These are phyloP conservation scores for Trichoderma sp. DNA, from an alignment of 2,329 filamentous ascomycete species.

Conservation along the genomic window DNA sequence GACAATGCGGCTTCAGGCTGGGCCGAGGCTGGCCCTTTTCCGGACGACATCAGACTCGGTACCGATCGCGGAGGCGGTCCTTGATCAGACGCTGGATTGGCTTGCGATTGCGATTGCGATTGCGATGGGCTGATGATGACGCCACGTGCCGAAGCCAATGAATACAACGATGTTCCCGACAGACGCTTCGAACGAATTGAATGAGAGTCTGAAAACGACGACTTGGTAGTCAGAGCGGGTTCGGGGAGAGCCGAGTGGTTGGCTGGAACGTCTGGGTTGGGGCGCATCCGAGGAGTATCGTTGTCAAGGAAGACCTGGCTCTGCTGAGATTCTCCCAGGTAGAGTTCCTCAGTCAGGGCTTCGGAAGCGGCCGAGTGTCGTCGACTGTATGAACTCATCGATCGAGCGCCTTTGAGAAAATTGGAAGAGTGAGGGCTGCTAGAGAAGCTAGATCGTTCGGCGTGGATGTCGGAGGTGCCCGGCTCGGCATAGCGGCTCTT, in stretches of 20 bases:
- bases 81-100: conserved; percentile 54
- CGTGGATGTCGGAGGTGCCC: conserved; percentile 57
- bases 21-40: conserved; percentile 42
- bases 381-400: conserved; percentile 44
- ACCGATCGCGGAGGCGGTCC: conserved; percentile 44
- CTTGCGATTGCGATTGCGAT: conserved; percentile 41
- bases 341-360: conserved; percentile 42
- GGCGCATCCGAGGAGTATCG: conserved; percentile 49
- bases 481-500: conserved; percentile 61
- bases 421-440: conserved; percentile 55
- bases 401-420: conserved; percentile 45
- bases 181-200: conserved; percentile 57
- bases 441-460: conserved; percentile 62
- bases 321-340: conserved; percentile 41
- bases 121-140: conserved; percentile 48
- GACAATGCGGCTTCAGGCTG: conserved; percentile 55
- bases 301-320: conserved; percentile 49
- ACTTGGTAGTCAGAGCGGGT: conserved; percentile 46
- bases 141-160: conserved; percentile 62
- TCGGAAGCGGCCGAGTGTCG: conserved; percentile 47
- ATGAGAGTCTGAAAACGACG: conserved; percentile 54
- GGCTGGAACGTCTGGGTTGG: conserved; percentile 33
- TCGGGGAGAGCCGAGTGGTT: conserved; percentile 49
- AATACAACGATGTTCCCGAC: conserved; percentile 73
- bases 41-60: conserved; percentile 50